A percentile compares a stretch with the other conserved stretches of the same genome.
These are phyloP conservation scores for Aciculoconidium aculeatum DNA, from an alignment of 805 yeast species.

Conservation along the genomic window DNA sequence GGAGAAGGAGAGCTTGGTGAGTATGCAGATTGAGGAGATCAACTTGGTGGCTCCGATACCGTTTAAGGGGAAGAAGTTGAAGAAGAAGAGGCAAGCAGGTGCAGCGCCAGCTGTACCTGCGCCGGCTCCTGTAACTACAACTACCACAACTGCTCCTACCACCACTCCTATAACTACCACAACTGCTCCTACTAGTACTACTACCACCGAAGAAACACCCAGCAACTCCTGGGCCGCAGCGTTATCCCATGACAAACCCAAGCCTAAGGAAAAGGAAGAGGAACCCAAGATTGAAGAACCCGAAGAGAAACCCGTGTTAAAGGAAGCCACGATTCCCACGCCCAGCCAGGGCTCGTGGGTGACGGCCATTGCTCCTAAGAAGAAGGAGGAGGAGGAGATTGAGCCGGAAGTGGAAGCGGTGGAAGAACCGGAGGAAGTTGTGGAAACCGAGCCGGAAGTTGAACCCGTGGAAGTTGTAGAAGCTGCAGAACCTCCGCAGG, in stretches of 20 bases:
- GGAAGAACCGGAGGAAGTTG: conserved; percentile 7
- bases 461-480: conserved; percentile 10
- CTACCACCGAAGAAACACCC: too few relatives aligned
- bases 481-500: conserved; percentile 22
- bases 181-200: conserved; percentile 10
- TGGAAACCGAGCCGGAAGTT: conserved; percentile 6
- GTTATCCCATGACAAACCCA: conserved; percentile 29
- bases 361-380: conserved; percentile 50
- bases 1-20: conserved; percentile 26
- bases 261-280: conserved; percentile 20
- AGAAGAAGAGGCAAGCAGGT: conserved; percentile 3
- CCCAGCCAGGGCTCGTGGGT: conserved; percentile 64
- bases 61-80: conserved; percentile 9
- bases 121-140: background rate
- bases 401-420: conserved; percentile 10
- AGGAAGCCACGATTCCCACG: conserved; percentile 38
- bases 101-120: conserved; percentile 3
- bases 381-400: conserved; percentile 10
- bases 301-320: conserved; percentile 15
- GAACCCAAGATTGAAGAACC: conserved; percentile 7
- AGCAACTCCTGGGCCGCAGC: conserved; percentile 43
- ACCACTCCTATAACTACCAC: conserved; percentile 14
- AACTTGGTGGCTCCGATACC: conserved; percentile 6
- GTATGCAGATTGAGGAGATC: conserved; percentile 11
- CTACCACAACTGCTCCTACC: conserved; percentile 6